phyloP scores from a whole-genome alignment of 2,329 filamentous ascomycete genomes.

The Tolypocladium ophioglossoides region DNA sequence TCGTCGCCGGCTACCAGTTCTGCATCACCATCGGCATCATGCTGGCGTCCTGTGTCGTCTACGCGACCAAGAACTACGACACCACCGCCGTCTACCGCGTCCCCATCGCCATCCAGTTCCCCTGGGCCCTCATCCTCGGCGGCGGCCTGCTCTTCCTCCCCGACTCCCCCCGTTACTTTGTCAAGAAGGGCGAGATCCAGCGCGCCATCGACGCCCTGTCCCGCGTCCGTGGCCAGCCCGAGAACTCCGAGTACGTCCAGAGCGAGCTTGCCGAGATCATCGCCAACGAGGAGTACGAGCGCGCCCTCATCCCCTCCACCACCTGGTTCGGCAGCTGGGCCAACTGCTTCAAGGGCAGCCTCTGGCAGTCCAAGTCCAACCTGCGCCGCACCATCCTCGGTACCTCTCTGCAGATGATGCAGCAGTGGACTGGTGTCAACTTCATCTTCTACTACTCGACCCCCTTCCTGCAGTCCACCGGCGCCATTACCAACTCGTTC shows the following conservation, averaged over 20 bases:
- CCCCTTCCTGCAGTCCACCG: conserved; percentile 70
- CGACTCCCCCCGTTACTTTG: conserved; percentile 77
- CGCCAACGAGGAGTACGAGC: conserved; percentile 82
- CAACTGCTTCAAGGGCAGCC: conserved; percentile 55
- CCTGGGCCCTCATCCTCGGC: conserved; percentile 68
- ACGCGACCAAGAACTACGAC: conserved; percentile 51
- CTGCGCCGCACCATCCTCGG: conserved; percentile 61
- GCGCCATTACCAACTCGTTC: conserved; percentile 69
- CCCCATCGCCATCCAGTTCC: conserved; percentile 69
- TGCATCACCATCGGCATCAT: conserved; percentile 72
- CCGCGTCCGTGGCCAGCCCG: conserved; percentile 63
- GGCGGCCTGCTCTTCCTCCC: conserved; percentile 65
- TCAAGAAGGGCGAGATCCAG: conserved; percentile 64
- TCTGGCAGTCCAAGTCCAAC: conserved; percentile 54
- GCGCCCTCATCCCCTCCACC: conserved; percentile 51
- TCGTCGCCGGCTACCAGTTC: conserved; percentile 78
- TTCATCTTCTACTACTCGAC: conserved; percentile 87
- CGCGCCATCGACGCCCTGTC: conserved; percentile 52
- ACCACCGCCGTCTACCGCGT: conserved; percentile 68
- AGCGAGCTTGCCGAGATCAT: conserved; percentile 75
- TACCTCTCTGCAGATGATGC: conserved; percentile 70
- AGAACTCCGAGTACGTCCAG: conserved; percentile 64
- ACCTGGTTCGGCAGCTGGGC: conserved; percentile 60
- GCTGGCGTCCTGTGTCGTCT: conserved; percentile 64
- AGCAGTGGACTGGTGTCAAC: conserved; percentile 81